Evolutionary conservation across 2,329 filamentous ascomycete genomes (phyloP), one percentile per base, ranked within the genome.

Genomic region (Fusarium penzigii): DNA sequence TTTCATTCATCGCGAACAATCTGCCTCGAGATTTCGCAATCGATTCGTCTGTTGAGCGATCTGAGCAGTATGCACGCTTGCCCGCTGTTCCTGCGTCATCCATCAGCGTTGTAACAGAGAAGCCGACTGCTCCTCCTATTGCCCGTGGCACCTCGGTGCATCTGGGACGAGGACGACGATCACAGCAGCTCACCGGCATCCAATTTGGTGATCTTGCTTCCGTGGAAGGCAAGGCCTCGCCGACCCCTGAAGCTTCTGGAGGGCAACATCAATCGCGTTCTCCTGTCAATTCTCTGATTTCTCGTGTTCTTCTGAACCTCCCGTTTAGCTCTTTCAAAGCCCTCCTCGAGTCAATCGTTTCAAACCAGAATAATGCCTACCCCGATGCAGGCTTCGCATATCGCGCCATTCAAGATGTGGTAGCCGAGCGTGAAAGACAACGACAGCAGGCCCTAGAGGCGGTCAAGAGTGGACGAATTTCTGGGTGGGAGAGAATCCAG

Each of bases 151-250:
- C 72, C 8, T 67, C 68, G 3, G 66, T 71, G 17, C 69, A 71
- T 39, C 61, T 72, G 17, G 69, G 68, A 42, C 68, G 64, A 46
- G 66, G 65, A 8, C 76, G 72, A 47, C 70, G 83, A 46, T 77
- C 79, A 44, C 70, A 71, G 39, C 80, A 84, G 25, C 73, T 88
- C 11, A 81, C 79, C 55, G 80, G 78, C 55, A 89, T 91, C 47
- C 83, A 85, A 54, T 91, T 91, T 63, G 88, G 88, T n/a, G 86
- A 90, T 58, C 72, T 87, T 17, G 74, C 82, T 62, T 45, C 73
- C 56, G 53, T 61, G 0, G 68, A 70, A 17, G 62, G 62, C 17
- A 52, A 64, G 17, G 58, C 57, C 32, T 61, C 57, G 9, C 42
- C 61, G 10, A 59, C 59, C 8, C 68, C 72, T 3, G 72, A 73